Evolutionary conservation across 129 eudicot species (phyloP).

Genomic region (Tagetes erecta): DNA sequence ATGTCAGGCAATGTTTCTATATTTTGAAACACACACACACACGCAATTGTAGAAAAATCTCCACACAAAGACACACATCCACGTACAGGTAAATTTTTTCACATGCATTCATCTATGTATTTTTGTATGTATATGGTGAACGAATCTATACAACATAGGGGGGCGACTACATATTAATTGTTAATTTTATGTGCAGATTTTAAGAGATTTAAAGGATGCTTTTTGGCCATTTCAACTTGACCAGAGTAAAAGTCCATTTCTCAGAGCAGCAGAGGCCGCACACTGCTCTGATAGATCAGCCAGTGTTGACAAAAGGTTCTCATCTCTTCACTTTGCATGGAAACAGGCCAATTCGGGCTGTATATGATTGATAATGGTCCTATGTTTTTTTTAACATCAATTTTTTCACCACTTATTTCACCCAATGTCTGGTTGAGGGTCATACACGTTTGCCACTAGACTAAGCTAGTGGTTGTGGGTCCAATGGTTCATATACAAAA

Average conservation of each 20-base stretch:
- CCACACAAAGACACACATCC: neutral
- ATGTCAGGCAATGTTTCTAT: neutral
- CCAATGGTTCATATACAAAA: neutral
- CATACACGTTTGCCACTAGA: too few relatives aligned
- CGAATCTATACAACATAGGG: slow-evolving; percentile 1
- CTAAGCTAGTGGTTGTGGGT: neutral
- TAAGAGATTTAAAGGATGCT: slow-evolving; percentile 79
- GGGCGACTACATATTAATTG: slow-evolving; percentile 7
- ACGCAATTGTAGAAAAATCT: neutral
- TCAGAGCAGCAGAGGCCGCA: slow-evolving; percentile 94
- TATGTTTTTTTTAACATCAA: too few relatives aligned
- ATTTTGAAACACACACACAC: slow-evolving; percentile 5
- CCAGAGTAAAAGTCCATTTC: slow-evolving; percentile 59
- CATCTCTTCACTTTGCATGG: slow-evolving; percentile 13
- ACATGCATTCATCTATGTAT: neutral
- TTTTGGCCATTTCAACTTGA: slow-evolving; percentile 92
- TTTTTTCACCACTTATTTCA: too few relatives aligned
- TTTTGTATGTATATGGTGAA: slow-evolving; percentile 3
- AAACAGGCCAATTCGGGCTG: neutral
- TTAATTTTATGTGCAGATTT: slow-evolving; percentile 47
- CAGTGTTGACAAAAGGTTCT: slow-evolving; percentile 49
- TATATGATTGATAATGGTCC: neutral
- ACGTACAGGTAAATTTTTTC: neutral
- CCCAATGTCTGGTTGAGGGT: too few relatives aligned
- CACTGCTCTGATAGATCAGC: slow-evolving; percentile 55